Evolutionary conservation across 371 early-diverging fungal genomes (phyloP).

Genomic region (Batrachochytrium dendrobatidis): DNA sequence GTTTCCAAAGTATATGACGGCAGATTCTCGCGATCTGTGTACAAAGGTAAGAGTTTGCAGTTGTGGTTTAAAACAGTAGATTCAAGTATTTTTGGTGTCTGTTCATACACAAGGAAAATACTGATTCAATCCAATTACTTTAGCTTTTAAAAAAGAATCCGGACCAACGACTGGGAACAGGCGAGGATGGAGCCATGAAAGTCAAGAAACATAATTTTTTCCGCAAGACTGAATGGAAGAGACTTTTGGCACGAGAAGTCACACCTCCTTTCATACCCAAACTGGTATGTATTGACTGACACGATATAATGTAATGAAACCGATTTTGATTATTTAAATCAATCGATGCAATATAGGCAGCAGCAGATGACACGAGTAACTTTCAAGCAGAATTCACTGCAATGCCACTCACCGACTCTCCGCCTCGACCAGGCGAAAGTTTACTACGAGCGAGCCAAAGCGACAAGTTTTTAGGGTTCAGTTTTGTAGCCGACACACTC

Average conservation of each 20-base stretch:
- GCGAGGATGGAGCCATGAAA: conserved; percentile 35
- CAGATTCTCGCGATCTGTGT: conserved; percentile 62
- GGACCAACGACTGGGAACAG: conserved; percentile 49
- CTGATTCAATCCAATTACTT: neutral
- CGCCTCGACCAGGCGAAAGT: conserved; percentile 3
- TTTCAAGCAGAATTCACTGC: conserved; percentile 58
- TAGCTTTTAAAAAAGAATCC: conserved; percentile 49
- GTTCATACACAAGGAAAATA: conserved; percentile 11
- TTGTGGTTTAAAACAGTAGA: neutral
- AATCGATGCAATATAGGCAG: neutral
- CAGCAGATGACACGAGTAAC: conserved; percentile 53
- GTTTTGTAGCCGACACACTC: conserved; percentile 4
- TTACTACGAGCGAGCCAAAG: neutral
- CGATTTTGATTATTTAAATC: neutral
- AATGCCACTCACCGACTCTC: conserved; percentile 23
- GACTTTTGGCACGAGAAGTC: conserved; percentile 46
- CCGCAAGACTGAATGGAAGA: conserved; percentile 60
- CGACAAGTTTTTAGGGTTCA: conserved; percentile 2
- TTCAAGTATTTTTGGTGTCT: neutral
- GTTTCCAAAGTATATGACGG: conserved; percentile 67
- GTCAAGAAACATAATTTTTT: conserved; percentile 73
- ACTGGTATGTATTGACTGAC: conserved; percentile 5
- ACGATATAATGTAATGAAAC: neutral
- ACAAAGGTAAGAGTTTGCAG: conserved; percentile 30
- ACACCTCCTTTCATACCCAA: conserved; percentile 61